phyloP scores from a whole-genome alignment of 305 asterid genomes.

The Solanum hybrid region DNA sequence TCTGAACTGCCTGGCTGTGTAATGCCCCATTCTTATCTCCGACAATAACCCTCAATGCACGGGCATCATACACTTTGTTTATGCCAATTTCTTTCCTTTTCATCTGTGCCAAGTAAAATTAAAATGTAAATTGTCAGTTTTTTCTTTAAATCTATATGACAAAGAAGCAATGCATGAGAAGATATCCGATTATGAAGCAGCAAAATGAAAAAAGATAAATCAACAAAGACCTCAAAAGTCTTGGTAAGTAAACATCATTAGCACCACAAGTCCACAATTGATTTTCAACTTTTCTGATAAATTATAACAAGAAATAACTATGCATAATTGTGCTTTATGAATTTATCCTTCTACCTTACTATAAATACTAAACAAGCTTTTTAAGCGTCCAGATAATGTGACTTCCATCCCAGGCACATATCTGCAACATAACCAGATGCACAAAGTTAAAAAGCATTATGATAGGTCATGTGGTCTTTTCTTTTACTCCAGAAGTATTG shows the following conservation, averaged over 20 bases:
- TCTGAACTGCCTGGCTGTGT: slow-evolving; percentile 90
- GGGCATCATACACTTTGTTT: slow-evolving; percentile 77
- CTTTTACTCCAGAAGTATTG: neutral
- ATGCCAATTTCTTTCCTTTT: slow-evolving; percentile 81
- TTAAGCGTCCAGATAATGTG: slow-evolving; percentile 74
- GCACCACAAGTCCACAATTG: neutral
- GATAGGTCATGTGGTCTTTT: neutral
- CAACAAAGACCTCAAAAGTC: neutral
- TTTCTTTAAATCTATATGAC: slow-evolving; percentile 8
- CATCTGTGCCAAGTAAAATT: slow-evolving; percentile 43
- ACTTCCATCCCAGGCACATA: slow-evolving; percentile 98
- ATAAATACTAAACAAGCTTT: slow-evolving; percentile 86
- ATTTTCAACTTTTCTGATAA: neutral
- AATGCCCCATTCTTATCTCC: slow-evolving; percentile 90
- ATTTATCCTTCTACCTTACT: slow-evolving; percentile 53
- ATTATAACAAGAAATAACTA: neutral
- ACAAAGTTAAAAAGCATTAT: neutral
- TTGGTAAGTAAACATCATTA: neutral
- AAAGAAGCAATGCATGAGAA: slow-evolving; percentile 2
- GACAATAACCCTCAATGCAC: slow-evolving; percentile 87
- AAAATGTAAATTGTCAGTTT: slow-evolving; percentile 9
- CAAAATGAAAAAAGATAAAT: slow-evolving; percentile 5
- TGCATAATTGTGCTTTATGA: neutral
- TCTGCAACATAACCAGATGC: slow-evolving; percentile 34
- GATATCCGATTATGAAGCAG: slow-evolving; percentile 7